Base-by-base conservation (phyloP, 306 rosid genomes). In the Lotus japonicus region DNA sequence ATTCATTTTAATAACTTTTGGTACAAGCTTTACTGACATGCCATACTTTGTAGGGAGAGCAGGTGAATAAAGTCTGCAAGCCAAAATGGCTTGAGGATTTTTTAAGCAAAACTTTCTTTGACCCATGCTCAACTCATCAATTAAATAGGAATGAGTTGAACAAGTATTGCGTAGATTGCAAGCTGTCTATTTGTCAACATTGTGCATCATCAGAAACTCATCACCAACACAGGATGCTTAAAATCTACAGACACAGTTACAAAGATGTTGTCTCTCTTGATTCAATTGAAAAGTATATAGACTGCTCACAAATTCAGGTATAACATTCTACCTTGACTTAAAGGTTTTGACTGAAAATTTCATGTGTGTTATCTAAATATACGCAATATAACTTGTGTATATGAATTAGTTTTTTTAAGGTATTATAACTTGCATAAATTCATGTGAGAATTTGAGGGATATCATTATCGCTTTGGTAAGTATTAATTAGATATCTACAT, bases 281-380 rank as follows among this genome's bases (percentile, higher is more conserved):
- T 48, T 10, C 86, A 58, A 72, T 82, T 68, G 72, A 63, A 38
- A 60, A 70, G 41, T 9, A 64, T 23, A 45, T 82, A 28, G 81
- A 82, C 58, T 82, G 86, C 52, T 82, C 83, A 53, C 42, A 74
- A 53, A 82, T 82, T 78, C 86, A 82, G 83, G 83, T 82, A 78
- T 28, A 51, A 12, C 11, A 16, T 28, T 13, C 52, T 11, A 15
- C 9, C 38, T 31, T 67, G 11, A 71, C 50, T 44, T 41, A 17
- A 39, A 45, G 9, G 1, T 57, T 66, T 9, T 45, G 8, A 51
- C 36, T 6, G 8, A 41, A 16, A 17, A 23, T 71, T 21, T 51
- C 23, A 21, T 41, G 15, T 52, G 39, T 42, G 9, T 0, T 16
- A 13, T 54, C 33, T 12, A 28, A 18, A 17, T 35, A 14, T 62